Conservation (phyloP, 73 alveolate species). For the Loxodes magnus region DNA sequence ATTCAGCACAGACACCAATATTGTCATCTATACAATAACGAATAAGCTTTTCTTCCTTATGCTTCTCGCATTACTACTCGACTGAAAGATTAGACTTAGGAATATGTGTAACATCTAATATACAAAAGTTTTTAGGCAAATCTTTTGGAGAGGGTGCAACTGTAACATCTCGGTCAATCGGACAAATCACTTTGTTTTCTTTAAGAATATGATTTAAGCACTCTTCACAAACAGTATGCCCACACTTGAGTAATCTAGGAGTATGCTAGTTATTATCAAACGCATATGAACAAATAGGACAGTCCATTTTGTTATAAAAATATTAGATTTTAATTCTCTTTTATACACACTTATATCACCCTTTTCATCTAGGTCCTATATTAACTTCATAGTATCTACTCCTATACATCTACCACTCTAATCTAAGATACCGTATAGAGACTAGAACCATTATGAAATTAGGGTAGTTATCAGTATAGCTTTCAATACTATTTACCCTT, state of each 20-base stretch:
- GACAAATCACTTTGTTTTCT: slow-evolving; percentile 38
- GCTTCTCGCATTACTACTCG: slow-evolving; percentile 36
- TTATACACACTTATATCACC: too few relatives aligned
- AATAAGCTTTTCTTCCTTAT: slow-evolving; percentile 38
- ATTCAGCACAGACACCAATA: slow-evolving; percentile 46
- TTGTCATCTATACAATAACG: slow-evolving; percentile 48
- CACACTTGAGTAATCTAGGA: slow-evolving; percentile 48
- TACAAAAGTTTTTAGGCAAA: slow-evolving; percentile 53
- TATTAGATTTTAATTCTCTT: too few relatives aligned
- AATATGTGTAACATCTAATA: too few relatives aligned
- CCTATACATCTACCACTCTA: too few relatives aligned
- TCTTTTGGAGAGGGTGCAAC: slow-evolving; percentile 37
- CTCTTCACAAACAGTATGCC: slow-evolving; percentile 61
- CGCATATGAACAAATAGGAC: slow-evolving; percentile 42
- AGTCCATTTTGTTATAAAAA: slow-evolving; percentile 16
- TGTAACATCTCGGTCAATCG: slow-evolving; percentile 31
- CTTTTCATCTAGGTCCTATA: too few relatives aligned
- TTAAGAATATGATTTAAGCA: slow-evolving; percentile 42
- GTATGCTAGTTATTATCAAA: slow-evolving; percentile 32
- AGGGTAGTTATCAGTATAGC: too few relatives aligned
- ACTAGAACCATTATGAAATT: too few relatives aligned
- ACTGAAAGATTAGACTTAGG: too few relatives aligned
- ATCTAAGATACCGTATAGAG: too few relatives aligned
- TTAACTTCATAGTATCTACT: too few relatives aligned
- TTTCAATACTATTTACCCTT: too few relatives aligned